Evolutionary conservation across 208 protist species (phyloP), one percentile per base, ranked within the genome.

Genomic region (Balamuthia mandrillaris): DNA sequence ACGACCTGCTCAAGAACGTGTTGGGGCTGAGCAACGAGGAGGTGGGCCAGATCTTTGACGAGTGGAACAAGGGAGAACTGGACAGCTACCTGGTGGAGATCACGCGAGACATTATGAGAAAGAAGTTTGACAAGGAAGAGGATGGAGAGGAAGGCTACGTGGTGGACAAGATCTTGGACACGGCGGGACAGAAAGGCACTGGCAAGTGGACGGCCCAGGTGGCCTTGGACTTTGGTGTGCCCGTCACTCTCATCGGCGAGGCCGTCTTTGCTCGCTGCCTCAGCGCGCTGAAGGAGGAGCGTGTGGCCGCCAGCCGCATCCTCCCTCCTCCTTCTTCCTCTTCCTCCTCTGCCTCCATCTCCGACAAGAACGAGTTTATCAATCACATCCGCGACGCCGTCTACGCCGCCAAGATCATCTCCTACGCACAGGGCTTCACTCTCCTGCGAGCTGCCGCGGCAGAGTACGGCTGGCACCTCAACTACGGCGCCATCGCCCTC

Each of bases 81-180:
- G 87, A 95, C 45, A 97, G 93, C 3, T 99, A 97, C 91, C 94
- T 99, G 89, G 96, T 99, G 58, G 98, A 99, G 90, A 99, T 99
- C 85, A 97, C 97, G n/a, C n/a, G 16, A 31, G 65, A 74, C 12
- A 65, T 65, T 31, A 18, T 65, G 14, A 31, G 24, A 18, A 65
- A 27, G 68, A 96, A 96, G 31, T 98, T 96, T 93, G 95, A 97
- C 42, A 85, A 89, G 21, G 89, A 91, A 12, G 91, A 92, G 47
- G 78, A 49, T 21, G 37, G 47, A 7, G n/a, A 16, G 3, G 33
- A 63, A 39, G 21, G 33, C 16, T 12, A 96, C 63, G 89, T 99
- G 16, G 92, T 97, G n/a, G 96, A 98, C 81, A 90, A 95, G 52
- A 97, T 99, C 82, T 90, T 97, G 63, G 97, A 99, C 89, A 93